Evolutionary conservation across 257 asterid species (phyloP), one percentile per base, ranked within the genome.

Genomic region (Jasminum sambac): DNA sequence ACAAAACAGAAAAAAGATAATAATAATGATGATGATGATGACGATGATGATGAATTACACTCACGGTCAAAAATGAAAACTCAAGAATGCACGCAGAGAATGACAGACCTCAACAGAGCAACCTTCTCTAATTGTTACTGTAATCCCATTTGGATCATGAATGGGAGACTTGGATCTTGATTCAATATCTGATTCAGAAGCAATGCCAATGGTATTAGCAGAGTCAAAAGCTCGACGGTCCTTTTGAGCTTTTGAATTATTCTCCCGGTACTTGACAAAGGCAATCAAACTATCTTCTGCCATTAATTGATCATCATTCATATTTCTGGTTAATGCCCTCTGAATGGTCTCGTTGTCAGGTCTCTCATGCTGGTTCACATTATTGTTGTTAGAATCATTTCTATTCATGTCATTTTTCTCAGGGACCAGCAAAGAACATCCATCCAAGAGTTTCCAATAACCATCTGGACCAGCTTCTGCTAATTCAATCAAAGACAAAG

Each of bases 101-200:
- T 65, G 55, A 67, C 77, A 65, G 70, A 95, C 99, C 99, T 95
- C 99, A 74, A 95, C 96, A 71, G 64, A 72, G 71, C 90, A 81
- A 75, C 91, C 90, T 84, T 86, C 96, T 74, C 77, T 81, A 44
- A 92, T 87, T 79, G 82, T 77, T 48, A 84, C 58, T 38, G 52
- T 25, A 64, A 24, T 70, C 57, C 63, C 85, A 74, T 70, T 8
- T 6, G 66, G 73, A 68, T 52, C 61, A 62, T 19, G 62, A 26
- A 72, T 40, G 14, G 57, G 25, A 41, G 71, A 19, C 19, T 36
- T 70, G 25, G 79, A 73, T 78, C 81, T 72, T 38, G 80, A 74
- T 41, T 70, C 80, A 58, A 66, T 66, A 69, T 72, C 84, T 12
- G 81, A 79, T 57, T 79, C 92, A 57, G 95, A 69, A 70, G 66